Conservation (phyloP, 768 basidiomycete genomes). For the Russula ochroleuca region DNA sequence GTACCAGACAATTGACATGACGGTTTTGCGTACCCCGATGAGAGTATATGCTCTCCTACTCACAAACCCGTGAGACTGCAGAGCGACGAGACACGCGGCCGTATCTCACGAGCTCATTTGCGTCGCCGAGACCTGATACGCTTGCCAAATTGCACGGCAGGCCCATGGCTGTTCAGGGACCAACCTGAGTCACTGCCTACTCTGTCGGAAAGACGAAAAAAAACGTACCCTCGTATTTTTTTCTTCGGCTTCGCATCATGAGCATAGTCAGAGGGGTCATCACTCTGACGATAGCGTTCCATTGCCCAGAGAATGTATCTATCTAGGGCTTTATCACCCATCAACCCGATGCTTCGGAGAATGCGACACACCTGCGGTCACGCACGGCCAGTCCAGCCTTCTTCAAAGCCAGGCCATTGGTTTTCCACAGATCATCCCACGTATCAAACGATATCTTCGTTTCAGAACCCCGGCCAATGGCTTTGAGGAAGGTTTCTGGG, state of each 20-base stretch:
- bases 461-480: slow-evolving; percentile 66
- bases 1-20: neutral
- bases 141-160: slow-evolving; percentile 69
- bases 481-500: slow-evolving; percentile 61
- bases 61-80: neutral
- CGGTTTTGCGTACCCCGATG: neutral
- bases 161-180: slow-evolving; percentile 54
- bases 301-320: slow-evolving; percentile 86
- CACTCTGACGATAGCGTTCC: slow-evolving; percentile 67
- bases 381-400: slow-evolving; percentile 59
- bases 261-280: slow-evolving; percentile 55
- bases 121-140: slow-evolving; percentile 55
- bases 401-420: slow-evolving; percentile 53
- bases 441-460: slow-evolving; percentile 57
- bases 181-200: neutral
- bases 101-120: slow-evolving; percentile 6
- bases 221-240: slow-evolving; percentile 70
- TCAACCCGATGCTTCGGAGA: neutral
- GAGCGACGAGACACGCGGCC: neutral
- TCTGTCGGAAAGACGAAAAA: slow-evolving; percentile 7
- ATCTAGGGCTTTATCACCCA: neutral
- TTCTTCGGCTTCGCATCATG: slow-evolving; percentile 67
- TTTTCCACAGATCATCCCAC: slow-evolving; percentile 75
- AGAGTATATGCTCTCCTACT: neutral
- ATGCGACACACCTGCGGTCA: slow-evolving; percentile 59